These are phyloP conservation scores for Pichia nanzhaoensis DNA, from an alignment of 805 yeast genomes.

Conservation along the genomic window DNA sequence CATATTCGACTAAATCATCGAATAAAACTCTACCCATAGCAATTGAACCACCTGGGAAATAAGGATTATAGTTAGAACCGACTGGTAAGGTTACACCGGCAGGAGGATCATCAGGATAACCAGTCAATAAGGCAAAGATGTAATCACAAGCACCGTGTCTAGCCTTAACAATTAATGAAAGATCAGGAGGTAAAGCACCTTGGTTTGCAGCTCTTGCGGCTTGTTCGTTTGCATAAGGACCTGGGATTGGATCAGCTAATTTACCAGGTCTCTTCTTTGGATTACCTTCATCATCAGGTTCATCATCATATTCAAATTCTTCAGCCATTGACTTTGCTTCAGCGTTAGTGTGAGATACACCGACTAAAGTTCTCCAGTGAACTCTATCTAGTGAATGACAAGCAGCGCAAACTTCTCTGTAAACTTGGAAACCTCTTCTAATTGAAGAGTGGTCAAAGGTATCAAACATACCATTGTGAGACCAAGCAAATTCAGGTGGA, in stretches of 20 bases:
- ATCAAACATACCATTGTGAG: conserved; percentile 87
- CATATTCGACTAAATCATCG: conserved; percentile 96
- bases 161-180: conserved; percentile 94
- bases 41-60: conserved; percentile 99
- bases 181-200: conserved; percentile 98
- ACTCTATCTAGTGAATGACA: conserved; percentile 96
- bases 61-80: conserved; percentile 97
- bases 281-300: conserved; percentile 92
- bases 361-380: conserved; percentile 98
- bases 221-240: conserved; percentile 95
- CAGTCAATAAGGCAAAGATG: conserved; percentile 90
- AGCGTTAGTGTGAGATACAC: conserved; percentile 85
- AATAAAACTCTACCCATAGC: conserved; percentile 99
- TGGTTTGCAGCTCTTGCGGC: conserved; percentile 99
- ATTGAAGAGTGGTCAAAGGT: conserved; percentile 92
- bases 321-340: conserved; percentile 94
- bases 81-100: conserved; percentile 92
- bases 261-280: conserved; percentile 98
- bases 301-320: conserved; percentile 96
- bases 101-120: conserved; percentile 98
- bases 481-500: conserved; percentile 89
- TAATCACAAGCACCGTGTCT: conserved; percentile 98
- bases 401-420: conserved; percentile 98
- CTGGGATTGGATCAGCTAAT: conserved; percentile 90
- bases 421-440: conserved; percentile 98